phyloP scores from a whole-genome alignment of 2,329 filamentous ascomycete genomes.

The Xylariaceae sp. region DNA sequence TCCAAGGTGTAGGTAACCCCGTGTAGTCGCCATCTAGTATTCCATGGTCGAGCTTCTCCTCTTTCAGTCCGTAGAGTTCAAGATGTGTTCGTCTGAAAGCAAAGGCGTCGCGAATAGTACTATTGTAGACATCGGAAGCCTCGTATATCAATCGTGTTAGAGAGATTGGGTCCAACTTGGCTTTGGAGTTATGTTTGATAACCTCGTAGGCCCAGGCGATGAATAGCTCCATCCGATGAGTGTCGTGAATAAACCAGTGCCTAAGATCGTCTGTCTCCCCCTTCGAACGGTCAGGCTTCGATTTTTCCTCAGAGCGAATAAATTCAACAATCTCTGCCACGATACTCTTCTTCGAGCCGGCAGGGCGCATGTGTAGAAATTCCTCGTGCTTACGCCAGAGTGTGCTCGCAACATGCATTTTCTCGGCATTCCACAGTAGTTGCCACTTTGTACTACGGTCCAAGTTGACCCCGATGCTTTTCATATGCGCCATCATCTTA shows the following conservation, averaged over 20 bases:
- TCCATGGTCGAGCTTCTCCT: conserved; percentile 70
- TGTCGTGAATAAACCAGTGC: conserved; percentile 85
- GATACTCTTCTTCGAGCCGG: conserved; percentile 70
- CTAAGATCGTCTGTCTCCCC: conserved; percentile 81
- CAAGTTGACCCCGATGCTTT: conserved; percentile 69
- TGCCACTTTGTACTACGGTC: conserved; percentile 76
- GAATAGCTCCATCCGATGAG: conserved; percentile 74
- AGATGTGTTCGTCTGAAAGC: conserved; percentile 76
- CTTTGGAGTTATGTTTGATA: conserved; percentile 74
- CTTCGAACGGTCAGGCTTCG: conserved; percentile 65
- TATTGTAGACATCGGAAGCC: conserved; percentile 69
- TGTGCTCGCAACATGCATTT: conserved; percentile 77
- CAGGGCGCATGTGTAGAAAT: conserved; percentile 65
- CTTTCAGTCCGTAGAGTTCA: conserved; percentile 73
- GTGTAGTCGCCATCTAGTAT: conserved; percentile 70
- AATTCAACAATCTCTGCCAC: conserved; percentile 77
- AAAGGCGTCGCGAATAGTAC: conserved; percentile 72
- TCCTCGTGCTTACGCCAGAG: conserved; percentile 84
- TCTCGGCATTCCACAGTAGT: conserved; percentile 89
- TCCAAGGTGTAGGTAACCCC: conserved; percentile 83
- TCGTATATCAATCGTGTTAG: conserved; percentile 68
- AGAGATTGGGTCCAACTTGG: conserved; percentile 60
- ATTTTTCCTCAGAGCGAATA: conserved; percentile 79
- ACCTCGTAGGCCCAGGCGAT: conserved; percentile 81
- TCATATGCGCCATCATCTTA: conserved; percentile 75